phyloP scores from a whole-genome alignment of 2,329 filamentous ascomycete species.

The Ascosphaera aggregata region DNA sequence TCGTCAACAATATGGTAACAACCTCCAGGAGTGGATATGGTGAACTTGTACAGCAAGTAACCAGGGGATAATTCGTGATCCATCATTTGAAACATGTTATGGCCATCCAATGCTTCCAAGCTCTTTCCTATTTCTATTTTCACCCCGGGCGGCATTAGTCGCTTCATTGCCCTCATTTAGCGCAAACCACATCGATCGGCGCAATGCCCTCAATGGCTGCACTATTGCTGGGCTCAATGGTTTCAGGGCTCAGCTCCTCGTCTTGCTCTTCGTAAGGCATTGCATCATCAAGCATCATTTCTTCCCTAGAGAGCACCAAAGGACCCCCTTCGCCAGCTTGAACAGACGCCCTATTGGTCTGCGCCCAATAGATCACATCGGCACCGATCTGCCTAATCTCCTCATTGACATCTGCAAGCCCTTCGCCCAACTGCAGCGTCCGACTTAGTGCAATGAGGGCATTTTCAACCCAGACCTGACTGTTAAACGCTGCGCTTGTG shows the following conservation, averaged over 20 bases:
- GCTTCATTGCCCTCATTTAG: background rate
- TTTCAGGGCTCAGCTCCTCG: background rate
- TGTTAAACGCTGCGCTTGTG: background rate
- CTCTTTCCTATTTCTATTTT: background rate
- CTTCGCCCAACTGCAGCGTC: background rate
- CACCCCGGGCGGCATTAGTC: slow-evolving; percentile 1
- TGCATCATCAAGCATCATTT: background rate
- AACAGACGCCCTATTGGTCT: background rate
- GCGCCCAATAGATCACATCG: background rate
- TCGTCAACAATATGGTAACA: too few relatives aligned
- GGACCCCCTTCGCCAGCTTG: background rate
- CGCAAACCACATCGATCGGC: slow-evolving; percentile 4
- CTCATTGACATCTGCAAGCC: background rate
- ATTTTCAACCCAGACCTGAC: background rate
- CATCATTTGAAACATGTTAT: too few relatives aligned
- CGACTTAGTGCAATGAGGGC: background rate
- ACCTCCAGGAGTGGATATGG: too few relatives aligned
- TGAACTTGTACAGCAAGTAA: too few relatives aligned
- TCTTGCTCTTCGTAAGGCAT: background rate
- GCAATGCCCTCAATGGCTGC: slow-evolving; percentile 4
- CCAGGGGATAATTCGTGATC: too few relatives aligned
- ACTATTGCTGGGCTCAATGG: slow-evolving; percentile 1
- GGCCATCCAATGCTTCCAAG: too few relatives aligned
- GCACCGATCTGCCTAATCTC: background rate
- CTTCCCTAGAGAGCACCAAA: background rate